Percentiles rank a stretch among this genome's conserved stretches.
Conservation (phyloP, 306 rosid genomes). For the Comarum palustre region DNA sequence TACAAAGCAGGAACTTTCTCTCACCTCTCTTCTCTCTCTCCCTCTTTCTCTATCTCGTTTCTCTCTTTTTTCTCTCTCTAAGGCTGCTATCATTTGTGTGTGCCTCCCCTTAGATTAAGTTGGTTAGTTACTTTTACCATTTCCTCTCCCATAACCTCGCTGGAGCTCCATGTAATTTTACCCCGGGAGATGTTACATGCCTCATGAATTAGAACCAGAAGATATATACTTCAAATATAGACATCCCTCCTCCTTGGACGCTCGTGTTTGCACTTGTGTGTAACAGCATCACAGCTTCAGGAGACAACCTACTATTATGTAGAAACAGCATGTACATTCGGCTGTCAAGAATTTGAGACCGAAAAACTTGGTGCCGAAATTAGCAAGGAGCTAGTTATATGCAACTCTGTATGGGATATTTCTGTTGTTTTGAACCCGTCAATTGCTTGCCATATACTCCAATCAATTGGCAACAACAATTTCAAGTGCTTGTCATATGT, state of each 20-base stretch:
- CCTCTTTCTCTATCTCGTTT: conserved; percentile 14
- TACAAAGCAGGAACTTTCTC: conserved; percentile 48
- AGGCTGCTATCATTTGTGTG: conserved; percentile 19
- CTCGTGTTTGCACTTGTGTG: conserved; percentile 26
- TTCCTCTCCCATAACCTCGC: conserved; percentile 30
- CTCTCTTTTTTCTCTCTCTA: conserved; percentile 13
- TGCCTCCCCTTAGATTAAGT: conserved; percentile 43
- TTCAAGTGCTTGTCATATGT: background rate
- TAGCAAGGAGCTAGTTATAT: background rate
- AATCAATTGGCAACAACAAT: too few relatives aligned
- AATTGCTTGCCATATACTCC: background rate
- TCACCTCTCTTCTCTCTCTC: conserved; percentile 18
- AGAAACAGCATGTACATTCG: background rate
- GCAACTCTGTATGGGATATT: background rate
- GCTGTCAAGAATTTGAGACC: background rate
- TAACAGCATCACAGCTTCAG: conserved; percentile 9
- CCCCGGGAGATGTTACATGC: background rate
- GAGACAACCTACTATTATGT: background rate
- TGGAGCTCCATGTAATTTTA: background rate
- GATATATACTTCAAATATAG: conserved; percentile 20
- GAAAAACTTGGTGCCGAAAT: background rate
- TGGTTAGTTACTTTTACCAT: conserved; percentile 48
- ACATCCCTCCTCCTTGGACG: conserved; percentile 19
- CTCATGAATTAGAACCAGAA: conserved; percentile 11
- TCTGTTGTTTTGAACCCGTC: background rate